Evolutionary conservation across 2,329 filamentous ascomycete species (phyloP), one percentile per base, ranked within the genome.

Genomic region (Raffaelea ambrosiae): DNA sequence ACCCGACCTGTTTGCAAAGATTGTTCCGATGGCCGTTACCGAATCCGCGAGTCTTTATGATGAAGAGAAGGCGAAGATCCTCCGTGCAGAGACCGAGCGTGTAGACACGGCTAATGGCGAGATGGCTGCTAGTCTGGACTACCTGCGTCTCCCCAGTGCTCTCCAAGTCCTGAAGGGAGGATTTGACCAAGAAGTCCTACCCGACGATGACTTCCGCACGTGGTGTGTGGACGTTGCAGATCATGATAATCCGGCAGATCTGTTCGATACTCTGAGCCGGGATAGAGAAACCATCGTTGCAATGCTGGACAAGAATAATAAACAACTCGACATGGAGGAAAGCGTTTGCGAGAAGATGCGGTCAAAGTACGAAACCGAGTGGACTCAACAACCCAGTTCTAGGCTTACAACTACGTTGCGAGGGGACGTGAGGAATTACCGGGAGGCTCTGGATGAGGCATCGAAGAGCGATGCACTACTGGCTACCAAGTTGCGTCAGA

Each of bases 291-390:
- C 79, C 1, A 86, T 96, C 13, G 64, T 88, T 22, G 72, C 74
- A 3, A 77, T 81, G 3, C 66, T 98, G 48, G 89, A 96, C 48
- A 79, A 79, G 49, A 88, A 88, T 57, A 82, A 83, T 48, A 95
- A 95, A 63, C 86, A 94, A 59, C 69, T 98, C 39, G 93, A 98
- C 56, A 89, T 93, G 81, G 93, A 98, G 64, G 94, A 97, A 67
- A 94, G 88, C 48, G 88, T 97, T 0, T 98, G 93, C 63, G 93
- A 98, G 65, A 98, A 97, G 72, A 98, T 98, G 93, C 81, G 93
- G 42, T 94, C 89, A 13, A 98, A 98, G 63, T 97, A 97, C 62
- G 90, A 91, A 48, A 77, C 76, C 23, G 91, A 97, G 47, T 98
- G 93, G 93, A 95, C 88, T 18, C 93, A 98, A 59, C 93, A 98